A percentile compares a stretch with the other conserved stretches of the same genome.
These are phyloP conservation scores for Inonotus hispidus DNA, from an alignment of 1,284 basidiomycete species.

Conservation along the genomic window DNA sequence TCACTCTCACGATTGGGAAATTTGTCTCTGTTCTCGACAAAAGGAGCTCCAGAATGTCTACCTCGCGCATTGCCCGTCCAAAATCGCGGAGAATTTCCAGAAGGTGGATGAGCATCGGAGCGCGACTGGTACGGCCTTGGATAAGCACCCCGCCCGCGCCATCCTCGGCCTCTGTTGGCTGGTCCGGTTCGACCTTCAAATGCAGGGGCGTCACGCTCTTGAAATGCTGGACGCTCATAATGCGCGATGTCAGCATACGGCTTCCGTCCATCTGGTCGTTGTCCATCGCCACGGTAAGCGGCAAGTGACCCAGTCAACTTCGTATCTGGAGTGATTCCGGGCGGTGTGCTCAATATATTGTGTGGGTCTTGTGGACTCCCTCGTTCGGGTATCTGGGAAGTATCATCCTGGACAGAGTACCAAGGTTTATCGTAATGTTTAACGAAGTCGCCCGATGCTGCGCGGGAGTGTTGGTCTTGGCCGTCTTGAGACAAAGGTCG, in stretches of 20 bases:
- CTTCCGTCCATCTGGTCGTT: not conserved
- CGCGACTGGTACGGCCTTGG: conserved; percentile 4
- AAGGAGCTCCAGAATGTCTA: not conserved
- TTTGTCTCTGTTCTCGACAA: conserved; percentile 2
- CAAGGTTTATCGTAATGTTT: not conserved
- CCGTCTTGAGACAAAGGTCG: not conserved
- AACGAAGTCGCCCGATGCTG: not conserved
- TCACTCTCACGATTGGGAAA: conserved; percentile 8
- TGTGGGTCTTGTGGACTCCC: not conserved
- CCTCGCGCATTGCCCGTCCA: conserved; percentile 11
- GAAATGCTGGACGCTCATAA: conserved; percentile 2
- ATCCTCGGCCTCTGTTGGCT: conserved; percentile 10
- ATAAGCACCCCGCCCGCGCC: conserved; percentile 14
- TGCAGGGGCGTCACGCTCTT: not conserved
- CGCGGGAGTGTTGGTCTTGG: not conserved
- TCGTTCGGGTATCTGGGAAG: not conserved
- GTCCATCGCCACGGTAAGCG: conserved; percentile 4
- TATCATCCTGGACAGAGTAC: not conserved
- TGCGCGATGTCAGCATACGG: not conserved
- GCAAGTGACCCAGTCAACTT: not conserved
- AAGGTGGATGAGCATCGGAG: not conserved
- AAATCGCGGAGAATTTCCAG: conserved; percentile 3
- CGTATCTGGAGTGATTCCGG: not conserved
- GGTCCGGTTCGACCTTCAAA: conserved; percentile 10
- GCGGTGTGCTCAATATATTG: not conserved